These are phyloP conservation scores for Globisporangium iwayamae DNA, from an alignment of 352 stramenopile genomes.

Conservation along the genomic window DNA sequence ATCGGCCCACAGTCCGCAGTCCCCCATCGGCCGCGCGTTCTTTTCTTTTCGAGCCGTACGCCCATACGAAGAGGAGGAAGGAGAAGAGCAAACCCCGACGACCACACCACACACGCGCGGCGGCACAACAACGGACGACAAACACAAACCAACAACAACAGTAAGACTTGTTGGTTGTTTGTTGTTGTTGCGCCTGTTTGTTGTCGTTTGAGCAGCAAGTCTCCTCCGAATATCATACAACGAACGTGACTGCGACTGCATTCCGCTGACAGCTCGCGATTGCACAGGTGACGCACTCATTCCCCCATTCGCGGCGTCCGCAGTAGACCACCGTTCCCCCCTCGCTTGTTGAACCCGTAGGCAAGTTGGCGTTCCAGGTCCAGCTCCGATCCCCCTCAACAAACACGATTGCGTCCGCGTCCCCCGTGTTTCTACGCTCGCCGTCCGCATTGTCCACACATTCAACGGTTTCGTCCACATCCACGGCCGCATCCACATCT, in stretches of 20 bases:
- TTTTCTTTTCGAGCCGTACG: constrained; percentile 1
- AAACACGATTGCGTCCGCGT: background rate
- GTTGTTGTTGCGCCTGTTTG: constrained; percentile 1
- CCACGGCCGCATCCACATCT: background rate
- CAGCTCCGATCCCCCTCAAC: constrained; percentile 5
- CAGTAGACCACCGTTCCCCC: background rate
- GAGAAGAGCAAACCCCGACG: constrained; percentile 2
- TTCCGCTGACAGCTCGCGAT: background rate
- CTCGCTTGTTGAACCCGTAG: constrained; percentile 1
- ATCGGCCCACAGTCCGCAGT: background rate
- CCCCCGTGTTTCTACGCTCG: constrained; percentile 1
- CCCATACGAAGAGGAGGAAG: constrained; percentile 1
- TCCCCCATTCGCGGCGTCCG: constrained; percentile 19
- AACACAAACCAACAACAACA: background rate
- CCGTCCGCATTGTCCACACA: constrained; percentile 1
- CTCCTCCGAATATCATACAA: background rate
- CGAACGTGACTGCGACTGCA: background rate
- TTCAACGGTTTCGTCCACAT: background rate
- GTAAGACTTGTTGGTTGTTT: constrained; percentile 1
- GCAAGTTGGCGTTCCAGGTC: constrained; percentile 12
- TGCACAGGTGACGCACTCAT: constrained; percentile 10
- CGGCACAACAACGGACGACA: constrained; percentile 7
- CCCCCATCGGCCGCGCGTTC: background rate
- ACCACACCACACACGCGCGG: constrained; percentile 8
- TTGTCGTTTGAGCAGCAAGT: background rate